Percentiles rank a stretch among this genome's conserved stretches.
phyloP scores from a whole-genome alignment of 805 yeast genomes.

The Wickerhamomyces xylosicus region DNA sequence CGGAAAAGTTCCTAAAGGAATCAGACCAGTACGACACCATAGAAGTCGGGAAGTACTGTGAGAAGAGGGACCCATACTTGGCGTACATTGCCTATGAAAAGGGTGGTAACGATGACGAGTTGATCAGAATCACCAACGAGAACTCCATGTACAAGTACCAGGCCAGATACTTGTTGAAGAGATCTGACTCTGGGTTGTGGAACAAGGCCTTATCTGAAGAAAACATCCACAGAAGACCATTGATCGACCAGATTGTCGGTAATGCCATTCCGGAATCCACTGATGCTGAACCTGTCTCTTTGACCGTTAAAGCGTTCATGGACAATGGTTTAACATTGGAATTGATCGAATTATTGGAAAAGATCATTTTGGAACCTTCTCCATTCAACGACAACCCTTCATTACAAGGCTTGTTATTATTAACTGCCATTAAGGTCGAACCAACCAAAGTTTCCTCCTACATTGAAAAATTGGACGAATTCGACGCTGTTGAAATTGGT shows the following conservation, averaged over 20 bases:
- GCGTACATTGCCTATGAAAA: conserved; percentile 97
- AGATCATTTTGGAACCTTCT: conserved; percentile 93
- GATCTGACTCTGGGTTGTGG: conserved; percentile 87
- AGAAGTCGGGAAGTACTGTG: conserved; percentile 96
- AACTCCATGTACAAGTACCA: conserved; percentile 98
- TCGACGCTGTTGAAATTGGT: conserved; percentile 90
- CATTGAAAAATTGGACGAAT: conserved; percentile 83
- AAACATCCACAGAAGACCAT: conserved; percentile 79
- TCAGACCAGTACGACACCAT: conserved; percentile 85
- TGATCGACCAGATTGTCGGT: conserved; percentile 89
- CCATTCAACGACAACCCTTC: conserved; percentile 94
- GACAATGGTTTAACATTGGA: conserved; percentile 87
- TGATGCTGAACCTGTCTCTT: conserved; percentile 88
- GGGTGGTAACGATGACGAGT: conserved; percentile 85
- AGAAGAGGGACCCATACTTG: conserved; percentile 95
- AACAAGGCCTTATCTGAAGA: conserved; percentile 62
- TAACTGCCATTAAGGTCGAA: conserved; percentile 95
- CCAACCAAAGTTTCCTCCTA: conserved; percentile 73
- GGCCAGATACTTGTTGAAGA: conserved; percentile 86
- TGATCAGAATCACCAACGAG: conserved; percentile 87
- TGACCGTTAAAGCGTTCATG: conserved; percentile 94
- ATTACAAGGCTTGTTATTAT: conserved; percentile 81
- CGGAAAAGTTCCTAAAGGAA: conserved; percentile 92
- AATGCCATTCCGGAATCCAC: conserved; percentile 92
- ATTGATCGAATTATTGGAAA: conserved; percentile 88